phyloP scores from a whole-genome alignment of 1,284 basidiomycete genomes.

The Ganoderma resinaceum region DNA sequence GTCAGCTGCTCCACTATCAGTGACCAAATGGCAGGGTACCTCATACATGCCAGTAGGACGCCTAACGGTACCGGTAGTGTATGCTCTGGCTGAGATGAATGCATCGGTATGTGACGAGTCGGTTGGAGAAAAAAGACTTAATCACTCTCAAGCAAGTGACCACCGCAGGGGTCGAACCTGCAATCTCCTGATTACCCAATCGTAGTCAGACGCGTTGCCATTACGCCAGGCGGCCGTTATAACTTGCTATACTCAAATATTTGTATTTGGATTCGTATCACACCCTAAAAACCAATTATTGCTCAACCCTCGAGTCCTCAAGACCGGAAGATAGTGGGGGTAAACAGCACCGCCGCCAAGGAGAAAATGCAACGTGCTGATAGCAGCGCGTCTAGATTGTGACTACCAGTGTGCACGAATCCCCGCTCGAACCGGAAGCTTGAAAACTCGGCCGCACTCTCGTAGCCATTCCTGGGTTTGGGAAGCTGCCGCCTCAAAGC shows the following conservation, averaged over 20 bases:
- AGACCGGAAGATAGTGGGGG: too few species aligned
- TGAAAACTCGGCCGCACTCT: not conserved
- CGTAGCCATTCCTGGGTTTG: not conserved
- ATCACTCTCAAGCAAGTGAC: slow-evolving; percentile 35
- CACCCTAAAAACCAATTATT: too few species aligned
- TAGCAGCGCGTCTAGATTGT: not conserved
- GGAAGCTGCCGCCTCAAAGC: not conserved
- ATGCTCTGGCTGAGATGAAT: too few species aligned
- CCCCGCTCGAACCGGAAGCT: not conserved
- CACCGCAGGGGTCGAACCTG: slow-evolving; percentile 58
- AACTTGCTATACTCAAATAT: not conserved
- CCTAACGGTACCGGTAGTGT: too few species aligned
- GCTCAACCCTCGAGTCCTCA: too few species aligned
- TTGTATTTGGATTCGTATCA: too few species aligned
- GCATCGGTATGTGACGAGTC: too few species aligned
- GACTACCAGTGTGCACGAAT: not conserved
- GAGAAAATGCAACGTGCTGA: not conserved
- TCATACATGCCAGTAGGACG: too few species aligned
- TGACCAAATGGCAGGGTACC: too few species aligned
- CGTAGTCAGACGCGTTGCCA: slow-evolving; percentile 26
- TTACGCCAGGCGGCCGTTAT: slow-evolving; percentile 18
- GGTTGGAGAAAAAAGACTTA: too few species aligned
- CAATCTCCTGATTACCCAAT: slow-evolving; percentile 52
- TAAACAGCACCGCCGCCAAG: too few species aligned
- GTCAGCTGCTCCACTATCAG: too few species aligned